Evolutionary conservation across 1,284 basidiomycete genomes (phyloP).

Genomic region (Tremellales sp.): DNA sequence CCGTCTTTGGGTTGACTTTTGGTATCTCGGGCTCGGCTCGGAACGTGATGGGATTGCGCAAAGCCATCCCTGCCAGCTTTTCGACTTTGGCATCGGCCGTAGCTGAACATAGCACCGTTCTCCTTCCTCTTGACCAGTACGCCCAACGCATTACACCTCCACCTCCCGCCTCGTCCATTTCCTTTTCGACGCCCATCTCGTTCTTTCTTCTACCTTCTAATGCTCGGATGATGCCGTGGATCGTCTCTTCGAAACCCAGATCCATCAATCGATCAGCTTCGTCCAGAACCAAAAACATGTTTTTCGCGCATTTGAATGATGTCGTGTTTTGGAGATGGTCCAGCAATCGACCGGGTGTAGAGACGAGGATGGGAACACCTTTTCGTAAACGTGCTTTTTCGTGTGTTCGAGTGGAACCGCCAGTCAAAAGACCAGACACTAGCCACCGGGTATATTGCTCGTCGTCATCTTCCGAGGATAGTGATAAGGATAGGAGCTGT

Average conservation of each 20-base stretch:
- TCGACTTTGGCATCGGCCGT: conserved; percentile 95
- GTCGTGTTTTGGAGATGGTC: conserved; percentile 78
- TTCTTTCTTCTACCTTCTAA: conserved; percentile 73
- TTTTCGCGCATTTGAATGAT: conserved; percentile 86
- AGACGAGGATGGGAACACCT: conserved; percentile 67
- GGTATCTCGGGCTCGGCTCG: conserved; percentile 31
- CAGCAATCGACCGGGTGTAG: conserved; percentile 65
- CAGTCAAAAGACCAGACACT: conserved; percentile 85
- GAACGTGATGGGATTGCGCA: conserved; percentile 56
- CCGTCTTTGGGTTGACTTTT: conserved; percentile 5
- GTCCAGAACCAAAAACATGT: conserved; percentile 92
- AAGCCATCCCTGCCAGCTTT: conserved; percentile 77
- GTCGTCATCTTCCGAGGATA: conserved; percentile 48
- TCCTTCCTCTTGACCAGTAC: conserved; percentile 74
- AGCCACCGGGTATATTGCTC: conserved; percentile 76
- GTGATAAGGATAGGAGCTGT: conserved; percentile 63
- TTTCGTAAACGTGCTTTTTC: conserved; percentile 70
- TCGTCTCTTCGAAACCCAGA: conserved; percentile 60
- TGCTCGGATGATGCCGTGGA: conserved; percentile 77
- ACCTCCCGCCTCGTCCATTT: conserved; percentile 58
- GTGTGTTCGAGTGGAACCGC: conserved; percentile 67
- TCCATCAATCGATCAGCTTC: conserved; percentile 90
- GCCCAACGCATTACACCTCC: conserved; percentile 45
- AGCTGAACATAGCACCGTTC: conserved; percentile 93
- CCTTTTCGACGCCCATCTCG: conserved; percentile 66